Base-by-base conservation (phyloP, 495 filamentous ascomycete species). In the Immersiella caudata region DNA sequence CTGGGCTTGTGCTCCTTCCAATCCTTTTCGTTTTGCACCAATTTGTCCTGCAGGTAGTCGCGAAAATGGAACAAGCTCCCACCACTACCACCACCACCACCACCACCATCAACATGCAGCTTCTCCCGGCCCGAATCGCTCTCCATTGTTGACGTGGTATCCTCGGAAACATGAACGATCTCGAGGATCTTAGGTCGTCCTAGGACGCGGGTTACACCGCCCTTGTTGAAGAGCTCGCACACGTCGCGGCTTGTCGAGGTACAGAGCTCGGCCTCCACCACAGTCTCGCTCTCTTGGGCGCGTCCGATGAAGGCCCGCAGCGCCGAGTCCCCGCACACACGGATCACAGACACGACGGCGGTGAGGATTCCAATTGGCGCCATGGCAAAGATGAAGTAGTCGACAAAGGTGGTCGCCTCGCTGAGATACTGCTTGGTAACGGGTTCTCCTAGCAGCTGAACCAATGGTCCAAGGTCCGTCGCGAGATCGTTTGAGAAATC, bases 341-440 rank as follows among this genome's bases (percentile, higher is more conserved):
- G 76, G 29, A 85, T 83, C 11, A 76, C 78, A 0, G 82, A 84
- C 8, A 85, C 81, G 0, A 84, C 74, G 0, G 81, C 78, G 0
- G 84, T 86, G 25, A 86, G 56, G 27, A 86, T 80, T 0, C 83
- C 83, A 0, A 85, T 71, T 0, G 83, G 83, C 0, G 78, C 77
- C 6, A 85, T 70, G 0, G 81, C 79, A 49, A 86, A 84, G 18
- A 85, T 81, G 6, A 85, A 22, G 29, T 82, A 78, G 60, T 86
- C 84, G 0, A 82, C 75, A 20, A 35, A 36, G 3, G 26, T n/a
- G 12, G 26, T 79, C 1, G 78, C 78, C 63, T 84, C 82, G 64
- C 83, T 83, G 20, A 87, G 80, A 57, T 76, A 87, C 68, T 86
- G 85, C 65, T 80, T 84, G 1, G 83, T 85, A 18, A 81, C 68